These are phyloP conservation scores for Chenopodium suecicum DNA, from an alignment of 148 eudicot species.

Conservation along the genomic window DNA sequence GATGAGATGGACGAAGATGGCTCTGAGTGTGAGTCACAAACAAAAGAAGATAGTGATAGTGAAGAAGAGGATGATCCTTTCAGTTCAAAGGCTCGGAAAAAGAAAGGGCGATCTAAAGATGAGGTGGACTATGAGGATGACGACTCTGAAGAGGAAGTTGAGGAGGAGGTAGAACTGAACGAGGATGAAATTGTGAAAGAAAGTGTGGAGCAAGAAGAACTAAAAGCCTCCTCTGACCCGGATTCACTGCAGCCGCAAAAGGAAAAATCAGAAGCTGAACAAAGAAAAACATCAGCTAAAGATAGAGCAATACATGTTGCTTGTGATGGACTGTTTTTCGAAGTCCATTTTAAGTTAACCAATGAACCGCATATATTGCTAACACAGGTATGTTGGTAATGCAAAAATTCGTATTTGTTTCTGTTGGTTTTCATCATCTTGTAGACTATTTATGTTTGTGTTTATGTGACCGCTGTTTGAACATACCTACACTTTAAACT, in stretches of 20 bases:
- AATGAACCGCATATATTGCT: constrained; percentile 77
- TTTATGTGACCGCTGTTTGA: too few relatives aligned
- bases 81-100: constrained; percentile 54
- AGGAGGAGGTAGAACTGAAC: constrained; percentile 34
- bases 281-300: constrained; percentile 12
- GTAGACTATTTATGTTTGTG: too few relatives aligned
- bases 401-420: too few relatives aligned
- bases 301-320: constrained; percentile 38
- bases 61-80: constrained; percentile 63
- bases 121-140: constrained; percentile 82
- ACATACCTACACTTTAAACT: too few relatives aligned
- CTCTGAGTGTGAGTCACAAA: constrained; percentile 17
- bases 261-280: constrained; percentile 21
- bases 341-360: constrained; percentile 60
- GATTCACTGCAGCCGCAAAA: constrained; percentile 28
- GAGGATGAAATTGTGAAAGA: constrained; percentile 35
- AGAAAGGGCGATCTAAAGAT: constrained; percentile 61
- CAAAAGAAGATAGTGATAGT: constrained; percentile 27
- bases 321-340: constrained; percentile 44
- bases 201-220: constrained; percentile 23
- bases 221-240: constrained; percentile 16
- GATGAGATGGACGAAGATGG: constrained; percentile 40
- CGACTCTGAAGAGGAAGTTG: constrained; percentile 36
- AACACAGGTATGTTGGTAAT: constrained; percentile 56
- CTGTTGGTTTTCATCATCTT: not conserved